These are phyloP conservation scores for Spiraea crenata DNA, from an alignment of 331 rosid genomes.

Conservation along the genomic window DNA sequence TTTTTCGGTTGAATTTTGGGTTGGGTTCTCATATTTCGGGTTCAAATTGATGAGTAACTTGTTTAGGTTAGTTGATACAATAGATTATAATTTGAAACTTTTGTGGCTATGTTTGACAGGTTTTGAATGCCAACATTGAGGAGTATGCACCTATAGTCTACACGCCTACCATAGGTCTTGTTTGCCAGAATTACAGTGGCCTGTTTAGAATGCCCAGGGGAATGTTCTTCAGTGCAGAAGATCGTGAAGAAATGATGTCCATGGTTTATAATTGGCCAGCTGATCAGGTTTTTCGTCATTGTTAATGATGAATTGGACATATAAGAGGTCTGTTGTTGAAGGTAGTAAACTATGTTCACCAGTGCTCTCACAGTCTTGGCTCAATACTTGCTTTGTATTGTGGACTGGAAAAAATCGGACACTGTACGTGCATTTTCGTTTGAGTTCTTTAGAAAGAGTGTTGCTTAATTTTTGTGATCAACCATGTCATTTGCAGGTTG, in stretches of 20 bases:
- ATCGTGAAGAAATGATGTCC: conserved; percentile 99
- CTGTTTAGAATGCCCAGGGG: conserved; percentile 98
- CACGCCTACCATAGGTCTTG: conserved; percentile 98
- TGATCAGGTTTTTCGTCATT: conserved; percentile 61
- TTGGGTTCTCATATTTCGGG: too few relatives aligned
- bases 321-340: not conserved
- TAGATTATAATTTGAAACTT: conserved; percentile 15
- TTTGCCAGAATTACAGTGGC: conserved; percentile 96
- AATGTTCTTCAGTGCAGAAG: conserved; percentile 96
- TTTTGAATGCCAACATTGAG: conserved; percentile 84
- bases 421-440: not conserved
- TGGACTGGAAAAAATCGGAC: not conserved
- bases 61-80: too few relatives aligned
- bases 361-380: conserved; percentile 9
- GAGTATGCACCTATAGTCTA: conserved; percentile 96
- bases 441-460: not conserved
- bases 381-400: not conserved
- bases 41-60: too few relatives aligned
- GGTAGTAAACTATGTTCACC: not conserved
- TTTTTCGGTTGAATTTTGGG: too few relatives aligned
- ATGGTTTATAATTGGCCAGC: conserved; percentile 99
- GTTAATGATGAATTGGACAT: not conserved
- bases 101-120: conserved; percentile 47
- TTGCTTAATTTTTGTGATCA: not conserved
- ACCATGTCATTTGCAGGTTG: conserved; percentile 62